Conservation (phyloP, 805 yeast genomes). For the Candida piceae region DNA sequence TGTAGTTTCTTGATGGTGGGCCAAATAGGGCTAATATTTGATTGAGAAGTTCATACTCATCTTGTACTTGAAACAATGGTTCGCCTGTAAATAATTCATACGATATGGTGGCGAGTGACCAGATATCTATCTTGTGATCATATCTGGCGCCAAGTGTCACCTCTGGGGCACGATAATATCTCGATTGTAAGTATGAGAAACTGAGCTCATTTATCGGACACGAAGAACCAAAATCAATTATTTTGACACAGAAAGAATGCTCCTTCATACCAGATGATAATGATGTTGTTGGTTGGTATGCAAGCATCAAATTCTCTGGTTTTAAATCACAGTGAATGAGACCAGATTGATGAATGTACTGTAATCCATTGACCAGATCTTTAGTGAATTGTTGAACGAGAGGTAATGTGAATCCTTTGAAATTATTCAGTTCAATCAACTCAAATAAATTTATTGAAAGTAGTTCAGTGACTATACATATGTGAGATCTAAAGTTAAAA, state of each 20-base stretch:
- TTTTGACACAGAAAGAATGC: constrained; percentile 45
- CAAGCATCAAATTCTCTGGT: constrained; percentile 72
- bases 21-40: constrained; percentile 42
- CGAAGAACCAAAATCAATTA: constrained; percentile 80
- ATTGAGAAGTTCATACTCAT: constrained; percentile 44
- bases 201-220: constrained; percentile 40
- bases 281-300: constrained; percentile 17
- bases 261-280: too few species aligned
- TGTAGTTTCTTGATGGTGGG: constrained; percentile 37
- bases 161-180: constrained; percentile 79
- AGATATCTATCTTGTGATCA: constrained; percentile 55
- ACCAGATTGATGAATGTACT: constrained; percentile 48
- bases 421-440: constrained; percentile 43
- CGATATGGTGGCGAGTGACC: constrained; percentile 93
- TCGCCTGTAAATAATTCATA: constrained; percentile 73
- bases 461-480: constrained; percentile 75
- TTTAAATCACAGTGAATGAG: constrained; percentile 83
- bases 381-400: constrained; percentile 41
- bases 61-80: constrained; percentile 43
- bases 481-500: constrained; percentile 75
- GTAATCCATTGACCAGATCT: constrained; percentile 56
- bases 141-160: constrained; percentile 64
- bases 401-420: constrained; percentile 41
- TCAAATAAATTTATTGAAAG: constrained; percentile 65
- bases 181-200: constrained; percentile 51